phyloP scores from a whole-genome alignment of 1,139 yeast species.

The Petasospora rhodanensis region DNA sequence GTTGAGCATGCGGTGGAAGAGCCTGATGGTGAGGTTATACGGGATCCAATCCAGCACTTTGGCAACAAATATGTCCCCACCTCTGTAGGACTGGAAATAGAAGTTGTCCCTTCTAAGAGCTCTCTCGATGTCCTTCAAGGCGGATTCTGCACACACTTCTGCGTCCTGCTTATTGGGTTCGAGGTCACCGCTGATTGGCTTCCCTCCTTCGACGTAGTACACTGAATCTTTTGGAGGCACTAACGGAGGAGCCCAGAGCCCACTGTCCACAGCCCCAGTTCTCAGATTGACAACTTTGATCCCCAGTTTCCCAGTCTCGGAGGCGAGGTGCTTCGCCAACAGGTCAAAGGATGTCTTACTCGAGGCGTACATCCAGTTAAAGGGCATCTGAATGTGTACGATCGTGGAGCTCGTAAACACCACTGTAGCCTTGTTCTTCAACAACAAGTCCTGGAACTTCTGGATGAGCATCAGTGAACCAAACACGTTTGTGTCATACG shows the following conservation, averaged over 20 bases:
- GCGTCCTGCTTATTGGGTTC: not conserved
- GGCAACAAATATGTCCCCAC: slow-evolving; percentile 5
- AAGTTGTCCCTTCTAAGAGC: slow-evolving; percentile 2
- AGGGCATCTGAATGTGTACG: slow-evolving; percentile 62
- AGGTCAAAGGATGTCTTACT: slow-evolving; percentile 71
- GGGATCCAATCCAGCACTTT: slow-evolving; percentile 8
- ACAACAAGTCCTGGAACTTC: slow-evolving; percentile 50
- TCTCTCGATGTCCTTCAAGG: slow-evolving; percentile 11
- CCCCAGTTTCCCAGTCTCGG: slow-evolving; percentile 67
- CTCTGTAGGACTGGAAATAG: slow-evolving; percentile 10
- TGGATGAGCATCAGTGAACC: slow-evolving; percentile 37
- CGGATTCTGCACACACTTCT: slow-evolving; percentile 13
- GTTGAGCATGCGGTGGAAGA: not conserved
- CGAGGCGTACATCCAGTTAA: slow-evolving; percentile 59
- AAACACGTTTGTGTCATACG: slow-evolving; percentile 59
- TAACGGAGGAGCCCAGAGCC: slow-evolving; percentile 46
- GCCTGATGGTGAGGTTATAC: slow-evolving; percentile 1
- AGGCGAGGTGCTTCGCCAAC: slow-evolving; percentile 53
- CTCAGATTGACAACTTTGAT: slow-evolving; percentile 63
- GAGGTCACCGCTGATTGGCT: not conserved
- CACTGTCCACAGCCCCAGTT: slow-evolving; percentile 63
- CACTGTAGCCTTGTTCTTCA: slow-evolving; percentile 61
- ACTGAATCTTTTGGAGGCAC: slow-evolving; percentile 46
- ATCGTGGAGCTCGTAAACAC: slow-evolving; percentile 72
- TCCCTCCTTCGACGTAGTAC: slow-evolving; percentile 11